These are phyloP conservation scores for Tricholoma saponaceum DNA, from an alignment of 768 basidiomycete species.

Conservation along the genomic window DNA sequence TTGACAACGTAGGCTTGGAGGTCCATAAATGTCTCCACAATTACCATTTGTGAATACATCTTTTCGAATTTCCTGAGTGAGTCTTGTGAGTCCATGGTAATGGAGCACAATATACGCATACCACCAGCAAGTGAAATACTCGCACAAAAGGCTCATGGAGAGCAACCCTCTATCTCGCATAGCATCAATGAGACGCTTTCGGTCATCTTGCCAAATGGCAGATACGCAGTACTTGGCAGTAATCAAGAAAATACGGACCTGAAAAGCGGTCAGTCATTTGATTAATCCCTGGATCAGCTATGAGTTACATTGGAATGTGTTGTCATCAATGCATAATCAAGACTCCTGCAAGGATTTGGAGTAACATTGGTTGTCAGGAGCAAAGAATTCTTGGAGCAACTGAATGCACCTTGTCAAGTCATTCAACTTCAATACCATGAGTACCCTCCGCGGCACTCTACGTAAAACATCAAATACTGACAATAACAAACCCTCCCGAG, in stretches of 20 bases:
- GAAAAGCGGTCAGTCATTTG: constrained; percentile 1
- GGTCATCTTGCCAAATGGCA: constrained; percentile 76
- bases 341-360: constrained; percentile 43
- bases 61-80: constrained; percentile 55
- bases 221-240: constrained; percentile 84
- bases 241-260: constrained; percentile 87
- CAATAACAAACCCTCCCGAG: constrained; percentile 75
- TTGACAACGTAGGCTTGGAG: constrained; percentile 51
- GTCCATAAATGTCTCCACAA: constrained; percentile 65
- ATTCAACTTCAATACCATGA: constrained; percentile 85
- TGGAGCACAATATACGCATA: constrained; percentile 30
- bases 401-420: constrained; percentile 68
- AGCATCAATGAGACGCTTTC: constrained; percentile 35
- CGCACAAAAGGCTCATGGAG: constrained; percentile 39
- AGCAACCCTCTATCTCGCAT: constrained; percentile 51
- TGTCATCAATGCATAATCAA: constrained; percentile 83
- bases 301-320: constrained; percentile 70
- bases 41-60: constrained; percentile 43
- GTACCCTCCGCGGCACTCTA: constrained; percentile 75
- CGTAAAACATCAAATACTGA: constrained; percentile 88
- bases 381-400: background rate
- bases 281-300: background rate
- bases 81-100: background rate
- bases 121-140: constrained; percentile 68
- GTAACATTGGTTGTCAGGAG: background rate